phyloP scores from a whole-genome alignment of 2,329 filamentous ascomycete genomes.

The Zopfia rhizophila region DNA sequence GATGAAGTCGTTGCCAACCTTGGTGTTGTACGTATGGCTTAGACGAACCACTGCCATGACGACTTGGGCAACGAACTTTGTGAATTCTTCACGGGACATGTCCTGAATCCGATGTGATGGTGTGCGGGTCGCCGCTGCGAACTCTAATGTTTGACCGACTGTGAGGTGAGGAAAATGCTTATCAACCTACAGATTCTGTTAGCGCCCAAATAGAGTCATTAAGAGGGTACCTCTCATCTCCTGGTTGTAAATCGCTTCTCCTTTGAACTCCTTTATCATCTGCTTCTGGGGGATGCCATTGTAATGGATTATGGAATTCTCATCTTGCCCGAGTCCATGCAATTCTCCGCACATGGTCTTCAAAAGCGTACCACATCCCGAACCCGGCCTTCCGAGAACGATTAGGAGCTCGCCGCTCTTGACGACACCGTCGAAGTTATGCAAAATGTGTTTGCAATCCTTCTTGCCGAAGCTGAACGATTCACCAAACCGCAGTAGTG shows the following conservation, averaged over 20 bases:
- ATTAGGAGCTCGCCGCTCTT: constrained; percentile 61
- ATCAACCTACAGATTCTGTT: constrained; percentile 44
- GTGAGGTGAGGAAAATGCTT: constrained; percentile 68
- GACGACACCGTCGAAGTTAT: constrained; percentile 64
- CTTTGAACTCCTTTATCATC: constrained; percentile 60
- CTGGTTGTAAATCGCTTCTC: constrained; percentile 58
- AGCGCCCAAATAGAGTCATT: neutral
- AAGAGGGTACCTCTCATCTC: constrained; percentile 34
- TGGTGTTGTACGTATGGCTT: constrained; percentile 65
- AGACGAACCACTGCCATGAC: constrained; percentile 66
- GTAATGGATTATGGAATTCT: constrained; percentile 67
- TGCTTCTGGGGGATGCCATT: constrained; percentile 61
- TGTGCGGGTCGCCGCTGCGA: constrained; percentile 64
- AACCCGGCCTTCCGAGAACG: constrained; percentile 61
- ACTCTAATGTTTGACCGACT: constrained; percentile 66
- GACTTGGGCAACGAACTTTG: constrained; percentile 60
- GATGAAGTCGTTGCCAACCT: constrained; percentile 68
- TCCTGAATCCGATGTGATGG: constrained; percentile 54
- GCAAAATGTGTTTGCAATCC: constrained; percentile 65
- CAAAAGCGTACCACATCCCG: constrained; percentile 72
- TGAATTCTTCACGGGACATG: constrained; percentile 55
- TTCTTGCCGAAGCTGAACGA: constrained; percentile 61
- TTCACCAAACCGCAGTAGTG: constrained; percentile 68
- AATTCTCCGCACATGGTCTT: constrained; percentile 71
- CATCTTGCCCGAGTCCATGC: constrained; percentile 65